Conservation (phyloP, 2,329 filamentous ascomycete species). For the Diaporthe helianthi region DNA sequence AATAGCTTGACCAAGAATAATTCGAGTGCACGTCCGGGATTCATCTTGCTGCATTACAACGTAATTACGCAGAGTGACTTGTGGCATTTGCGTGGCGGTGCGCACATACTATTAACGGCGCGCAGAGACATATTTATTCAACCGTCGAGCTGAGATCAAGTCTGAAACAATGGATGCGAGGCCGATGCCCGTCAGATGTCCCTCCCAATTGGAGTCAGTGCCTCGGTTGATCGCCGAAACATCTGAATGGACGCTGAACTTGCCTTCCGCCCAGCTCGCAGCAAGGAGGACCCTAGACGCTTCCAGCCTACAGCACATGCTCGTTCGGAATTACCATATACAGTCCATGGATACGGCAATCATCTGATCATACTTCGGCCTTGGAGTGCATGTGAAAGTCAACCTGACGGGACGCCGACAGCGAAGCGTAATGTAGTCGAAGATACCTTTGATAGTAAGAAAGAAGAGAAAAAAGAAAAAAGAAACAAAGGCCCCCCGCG, state of each 20-base stretch:
- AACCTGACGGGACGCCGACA: not conserved
- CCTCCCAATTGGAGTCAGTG: not conserved
- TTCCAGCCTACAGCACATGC: not conserved
- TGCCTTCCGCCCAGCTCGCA: not conserved
- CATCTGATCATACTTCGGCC: not conserved
- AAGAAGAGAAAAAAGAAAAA: too few relatives aligned
- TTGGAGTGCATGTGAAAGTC: constrained; percentile 14
- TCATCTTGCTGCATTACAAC: constrained; percentile 10
- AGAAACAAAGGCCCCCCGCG: too few relatives aligned
- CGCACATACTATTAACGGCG: not conserved
- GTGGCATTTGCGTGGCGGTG: not conserved
- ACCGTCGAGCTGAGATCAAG: not conserved
- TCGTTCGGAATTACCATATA: constrained; percentile 17
- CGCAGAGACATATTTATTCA: constrained; percentile 23
- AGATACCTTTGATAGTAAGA: too few relatives aligned
- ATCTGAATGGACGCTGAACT: constrained; percentile 10
- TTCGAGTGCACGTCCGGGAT: constrained; percentile 17
- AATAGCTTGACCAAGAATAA: constrained; percentile 24
- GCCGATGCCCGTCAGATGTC: constrained; percentile 20
- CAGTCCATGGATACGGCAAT: not conserved
- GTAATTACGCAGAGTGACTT: not conserved
- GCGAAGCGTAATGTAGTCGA: not conserved
- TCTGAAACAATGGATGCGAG: not conserved
- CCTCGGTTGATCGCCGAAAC: constrained; percentile 30
- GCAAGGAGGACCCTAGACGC: constrained; percentile 24